Evolutionary conservation across 2,329 filamentous ascomycete species (phyloP).

Genomic region (Colletotrichum coccodes): DNA sequence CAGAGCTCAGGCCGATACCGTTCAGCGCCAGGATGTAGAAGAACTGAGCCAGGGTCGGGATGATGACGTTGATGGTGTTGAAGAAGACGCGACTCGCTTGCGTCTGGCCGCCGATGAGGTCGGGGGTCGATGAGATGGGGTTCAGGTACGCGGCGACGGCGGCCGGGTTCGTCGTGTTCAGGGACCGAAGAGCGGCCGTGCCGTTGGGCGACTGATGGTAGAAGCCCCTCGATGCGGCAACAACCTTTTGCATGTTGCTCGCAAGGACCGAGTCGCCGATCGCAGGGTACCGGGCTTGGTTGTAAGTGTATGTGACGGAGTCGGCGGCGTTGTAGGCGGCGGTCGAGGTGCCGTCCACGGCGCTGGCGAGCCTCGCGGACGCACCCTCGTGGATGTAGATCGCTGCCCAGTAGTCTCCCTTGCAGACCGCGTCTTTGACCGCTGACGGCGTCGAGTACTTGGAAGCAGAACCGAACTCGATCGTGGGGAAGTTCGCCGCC

Average conservation of each 20-base stretch:
- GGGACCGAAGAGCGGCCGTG: constrained; percentile 14
- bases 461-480: constrained; percentile 39
- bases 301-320: constrained; percentile 47
- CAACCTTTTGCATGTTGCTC: constrained; percentile 41
- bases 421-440: constrained; percentile 47
- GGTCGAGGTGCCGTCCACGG: constrained; percentile 38
- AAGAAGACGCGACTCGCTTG: constrained; percentile 46
- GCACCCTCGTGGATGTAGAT: constrained; percentile 45
- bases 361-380: constrained; percentile 42
- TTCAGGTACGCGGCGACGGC: constrained; percentile 44
- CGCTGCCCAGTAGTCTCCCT: constrained; percentile 49
- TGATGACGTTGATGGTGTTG: constrained; percentile 51
- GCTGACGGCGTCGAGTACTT: constrained; percentile 40
- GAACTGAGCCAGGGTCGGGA: constrained; percentile 46
- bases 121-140: constrained; percentile 41
- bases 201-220: constrained; percentile 40
- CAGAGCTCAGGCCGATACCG: constrained; percentile 11
- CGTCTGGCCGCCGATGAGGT: constrained; percentile 43
- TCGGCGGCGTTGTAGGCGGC: constrained; percentile 44
- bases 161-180: constrained; percentile 38
- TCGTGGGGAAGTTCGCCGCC: constrained; percentile 42
- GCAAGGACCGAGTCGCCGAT: constrained; percentile 40
- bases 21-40: constrained; percentile 38
- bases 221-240: constrained; percentile 37
- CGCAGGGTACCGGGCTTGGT: constrained; percentile 47